phyloP scores from a whole-genome alignment of 163 green algal genomes.

The Scenedesmus sp. region DNA sequence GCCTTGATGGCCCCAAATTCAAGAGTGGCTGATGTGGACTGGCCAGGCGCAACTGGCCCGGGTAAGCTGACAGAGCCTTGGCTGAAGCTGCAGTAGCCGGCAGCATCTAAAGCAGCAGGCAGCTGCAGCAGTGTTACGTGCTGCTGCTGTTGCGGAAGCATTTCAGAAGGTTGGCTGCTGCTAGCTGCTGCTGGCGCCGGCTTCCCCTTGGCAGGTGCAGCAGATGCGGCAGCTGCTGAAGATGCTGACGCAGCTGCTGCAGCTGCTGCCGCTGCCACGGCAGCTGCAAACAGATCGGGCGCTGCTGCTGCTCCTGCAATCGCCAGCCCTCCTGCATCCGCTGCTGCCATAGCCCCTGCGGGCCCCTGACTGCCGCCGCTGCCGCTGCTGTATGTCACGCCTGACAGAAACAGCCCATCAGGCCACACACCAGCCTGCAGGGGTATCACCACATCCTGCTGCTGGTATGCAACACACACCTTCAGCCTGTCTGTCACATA shows the following conservation, averaged over 20 bases:
- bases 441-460: constrained; percentile 35
- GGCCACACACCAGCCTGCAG: constrained; percentile 27
- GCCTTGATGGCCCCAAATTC: constrained; percentile 43
- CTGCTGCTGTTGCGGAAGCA: constrained; percentile 19
- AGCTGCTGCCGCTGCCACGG: constrained; percentile 15
- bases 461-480: constrained; percentile 39
- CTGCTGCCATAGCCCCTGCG: background rate
- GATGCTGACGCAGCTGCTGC: background rate
- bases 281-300: constrained; percentile 28
- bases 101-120: constrained; percentile 9
- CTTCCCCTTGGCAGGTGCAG: background rate
- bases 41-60: constrained; percentile 19
- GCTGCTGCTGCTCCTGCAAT: background rate
- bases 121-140: background rate
- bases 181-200: background rate
- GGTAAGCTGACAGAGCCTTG: background rate
- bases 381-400: background rate
- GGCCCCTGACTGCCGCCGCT: background rate
- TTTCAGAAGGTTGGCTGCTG: background rate
- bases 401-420: constrained; percentile 35
- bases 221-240: background rate
- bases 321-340: no score
- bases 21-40: background rate
- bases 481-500: constrained; percentile 40
- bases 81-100: constrained; percentile 20